Percentiles rank a stretch among this genome's conserved stretches.
phyloP scores from a whole-genome alignment of 1,139 yeast species.

The Pichia kudriavzevii region DNA sequence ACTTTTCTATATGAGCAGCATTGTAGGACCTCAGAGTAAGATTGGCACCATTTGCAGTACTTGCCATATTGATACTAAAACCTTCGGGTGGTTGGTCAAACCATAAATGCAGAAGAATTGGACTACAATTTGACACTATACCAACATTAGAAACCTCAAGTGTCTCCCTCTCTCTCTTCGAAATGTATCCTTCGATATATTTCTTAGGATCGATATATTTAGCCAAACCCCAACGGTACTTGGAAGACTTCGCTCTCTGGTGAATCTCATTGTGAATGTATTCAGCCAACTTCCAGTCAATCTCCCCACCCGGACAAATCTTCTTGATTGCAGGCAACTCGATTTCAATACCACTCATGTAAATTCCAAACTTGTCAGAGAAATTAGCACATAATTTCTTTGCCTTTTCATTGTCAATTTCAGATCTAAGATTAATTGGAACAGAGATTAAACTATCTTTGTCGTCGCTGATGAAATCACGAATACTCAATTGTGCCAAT shows the following conservation, averaged over 20 bases:
- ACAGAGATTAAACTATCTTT: constrained; percentile 10
- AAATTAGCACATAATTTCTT: constrained; percentile 1
- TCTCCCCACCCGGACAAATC: neutral
- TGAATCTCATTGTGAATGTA: constrained; percentile 1
- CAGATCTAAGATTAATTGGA: constrained; percentile 17
- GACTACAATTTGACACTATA: neutral
- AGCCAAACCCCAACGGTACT: neutral
- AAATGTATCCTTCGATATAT: neutral
- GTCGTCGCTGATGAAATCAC: constrained; percentile 3
- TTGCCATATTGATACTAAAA: constrained; percentile 1
- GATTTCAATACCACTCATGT: constrained; percentile 1
- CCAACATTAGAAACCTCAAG: constrained; percentile 2
- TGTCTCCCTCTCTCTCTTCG: neutral
- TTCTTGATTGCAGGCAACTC: constrained; percentile 5
- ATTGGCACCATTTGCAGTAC: constrained; percentile 1
- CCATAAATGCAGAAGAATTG: neutral
- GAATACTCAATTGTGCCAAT: constrained; percentile 5
- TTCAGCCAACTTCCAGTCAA: neutral
- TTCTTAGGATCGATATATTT: constrained; percentile 2
- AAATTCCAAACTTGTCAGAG: constrained; percentile 11
- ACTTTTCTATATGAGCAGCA: neutral
- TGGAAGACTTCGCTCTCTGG: neutral
- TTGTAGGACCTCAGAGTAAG: neutral
- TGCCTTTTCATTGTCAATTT: constrained; percentile 7
- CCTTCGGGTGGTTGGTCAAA: constrained; percentile 4